These are phyloP conservation scores for Gonium pectorale DNA, from an alignment of 139 green algal genomes.

Conservation along the genomic window DNA sequence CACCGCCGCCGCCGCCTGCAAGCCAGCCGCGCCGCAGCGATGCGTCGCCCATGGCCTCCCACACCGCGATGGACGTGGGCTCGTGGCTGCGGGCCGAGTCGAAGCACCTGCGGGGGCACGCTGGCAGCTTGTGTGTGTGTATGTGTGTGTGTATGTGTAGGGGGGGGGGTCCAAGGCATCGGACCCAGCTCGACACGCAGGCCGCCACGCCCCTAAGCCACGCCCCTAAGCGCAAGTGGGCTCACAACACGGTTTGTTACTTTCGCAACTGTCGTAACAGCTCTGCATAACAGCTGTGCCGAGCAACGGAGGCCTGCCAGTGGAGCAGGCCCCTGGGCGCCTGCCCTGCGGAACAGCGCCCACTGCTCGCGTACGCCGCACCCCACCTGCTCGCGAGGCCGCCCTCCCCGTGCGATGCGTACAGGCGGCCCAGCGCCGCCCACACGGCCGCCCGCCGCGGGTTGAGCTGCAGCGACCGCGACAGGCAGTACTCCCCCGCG, in stretches of 20 bases:
- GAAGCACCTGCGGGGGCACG: constrained; percentile 58
- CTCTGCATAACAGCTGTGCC: no score
- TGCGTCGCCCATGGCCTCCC: constrained; percentile 83
- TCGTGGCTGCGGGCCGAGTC: constrained; percentile 73
- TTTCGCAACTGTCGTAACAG: no score
- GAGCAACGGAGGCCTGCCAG: no score
- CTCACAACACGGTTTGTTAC: no score
- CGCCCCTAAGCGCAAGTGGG: no score
- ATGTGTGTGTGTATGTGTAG: background rate
- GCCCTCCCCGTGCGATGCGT: constrained; percentile 56
- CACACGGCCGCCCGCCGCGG: constrained; percentile 67
- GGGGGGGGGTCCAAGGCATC: no score
- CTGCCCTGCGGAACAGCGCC: no score
- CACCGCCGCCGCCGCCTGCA: background rate
- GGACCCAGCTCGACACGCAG: no score
- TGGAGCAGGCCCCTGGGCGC: no score
- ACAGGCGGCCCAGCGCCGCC: constrained; percentile 81
- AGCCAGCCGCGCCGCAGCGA: constrained; percentile 42
- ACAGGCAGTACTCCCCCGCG: constrained; percentile 74
- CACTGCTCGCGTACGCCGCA: no score
- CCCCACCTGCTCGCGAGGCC: constrained; percentile 16
- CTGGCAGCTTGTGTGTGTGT: no score
- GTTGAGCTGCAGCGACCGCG: constrained; percentile 79
- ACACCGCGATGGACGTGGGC: constrained; percentile 69
- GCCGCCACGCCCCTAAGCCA: no score